These are phyloP conservation scores for Cochlearia excelsa DNA, from an alignment of 345 rosid species.

Conservation along the genomic window DNA sequence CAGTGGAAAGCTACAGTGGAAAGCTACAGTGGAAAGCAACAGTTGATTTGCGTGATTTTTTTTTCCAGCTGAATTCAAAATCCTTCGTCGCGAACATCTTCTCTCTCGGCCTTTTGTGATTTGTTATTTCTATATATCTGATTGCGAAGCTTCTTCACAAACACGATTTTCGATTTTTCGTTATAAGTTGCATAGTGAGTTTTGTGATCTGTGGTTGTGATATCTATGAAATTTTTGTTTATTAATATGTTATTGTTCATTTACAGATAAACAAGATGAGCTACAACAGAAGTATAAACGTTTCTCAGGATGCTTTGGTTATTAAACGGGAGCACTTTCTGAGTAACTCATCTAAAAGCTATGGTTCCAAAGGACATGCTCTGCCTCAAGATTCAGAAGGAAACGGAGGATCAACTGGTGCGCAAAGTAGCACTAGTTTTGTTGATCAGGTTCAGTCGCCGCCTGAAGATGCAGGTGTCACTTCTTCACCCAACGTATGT, in stretches of 20 bases:
- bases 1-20: no score
- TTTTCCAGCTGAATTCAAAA: constrained; percentile 11
- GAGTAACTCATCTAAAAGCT: constrained; percentile 18
- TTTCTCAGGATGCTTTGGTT: constrained; percentile 38
- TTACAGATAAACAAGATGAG: constrained; percentile 38
- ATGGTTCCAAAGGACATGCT: constrained; percentile 25
- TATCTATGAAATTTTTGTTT: constrained; percentile 8
- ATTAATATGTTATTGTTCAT: background rate
- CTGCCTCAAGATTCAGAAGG: no score
- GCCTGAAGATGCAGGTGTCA: constrained; percentile 61
- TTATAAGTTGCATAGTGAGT: background rate
- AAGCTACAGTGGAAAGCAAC: background rate
- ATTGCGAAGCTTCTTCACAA: background rate
- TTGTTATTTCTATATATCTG: constrained; percentile 13
- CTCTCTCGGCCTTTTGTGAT: constrained; percentile 9
- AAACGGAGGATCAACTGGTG: constrained; percentile 36
- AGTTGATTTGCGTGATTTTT: constrained; percentile 8
- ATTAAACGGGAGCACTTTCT: constrained; percentile 49
- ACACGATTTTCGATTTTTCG: no score
- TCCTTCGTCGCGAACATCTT: constrained; percentile 9
- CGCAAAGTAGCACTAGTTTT: constrained; percentile 54
- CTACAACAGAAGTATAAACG: constrained; percentile 32
- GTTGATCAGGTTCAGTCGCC: constrained; percentile 77
- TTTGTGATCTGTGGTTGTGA: constrained; percentile 12
- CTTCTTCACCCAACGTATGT: constrained; percentile 49